Evolutionary conservation across 2,329 filamentous ascomycete genomes (phyloP), one percentile per base, ranked within the genome.

Genomic region (Albophoma yamanashiensis): DNA sequence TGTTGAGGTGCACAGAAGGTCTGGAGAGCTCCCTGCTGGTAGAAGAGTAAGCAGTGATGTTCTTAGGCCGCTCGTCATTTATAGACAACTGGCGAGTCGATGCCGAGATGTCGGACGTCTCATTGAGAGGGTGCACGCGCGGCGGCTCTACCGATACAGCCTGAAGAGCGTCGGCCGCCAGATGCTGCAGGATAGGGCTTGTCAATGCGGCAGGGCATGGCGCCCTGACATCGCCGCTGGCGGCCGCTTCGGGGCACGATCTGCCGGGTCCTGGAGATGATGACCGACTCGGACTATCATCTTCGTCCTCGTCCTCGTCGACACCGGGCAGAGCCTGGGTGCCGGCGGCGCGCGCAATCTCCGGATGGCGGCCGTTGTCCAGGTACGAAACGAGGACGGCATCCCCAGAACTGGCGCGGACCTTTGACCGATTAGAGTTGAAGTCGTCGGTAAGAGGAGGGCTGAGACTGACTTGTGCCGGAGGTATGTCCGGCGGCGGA

Each of bases 331-430:
- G 75, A 27, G 82, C 78, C 64, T 79, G 70, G 63, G 76, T 74
- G 63, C 79, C 81, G 60, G 84, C 87, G 68, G 75, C 70, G 64
- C 74, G 75, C 61, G 86, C 86, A 68, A 91, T 82, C 57, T 91
- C 86, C 57, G 82, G 85, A 65, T 78, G 78, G 68, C 85, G 84
- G 67, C 85, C 84, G 68, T 78, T 82, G 66, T 77, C 83, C 76
- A 92, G 80, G 71, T 80, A 78, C 60, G 77, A 74, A 63, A 93
- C 80, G 71, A 93, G 79, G 64, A 90, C 85, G 66, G 79, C 83
- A 80, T 89, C 85, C 66, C 82, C 84, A 69, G 82, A 82, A 67
- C 76, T 83, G 50, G 82, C 77, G 64, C 73, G 77, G 63, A 79
- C 74, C 81, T 83, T 84, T 67, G 70, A 76, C 64, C 73, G 75